phyloP scores from a whole-genome alignment of 2,329 filamentous ascomycete species.

The Beauveria brongniartii region DNA sequence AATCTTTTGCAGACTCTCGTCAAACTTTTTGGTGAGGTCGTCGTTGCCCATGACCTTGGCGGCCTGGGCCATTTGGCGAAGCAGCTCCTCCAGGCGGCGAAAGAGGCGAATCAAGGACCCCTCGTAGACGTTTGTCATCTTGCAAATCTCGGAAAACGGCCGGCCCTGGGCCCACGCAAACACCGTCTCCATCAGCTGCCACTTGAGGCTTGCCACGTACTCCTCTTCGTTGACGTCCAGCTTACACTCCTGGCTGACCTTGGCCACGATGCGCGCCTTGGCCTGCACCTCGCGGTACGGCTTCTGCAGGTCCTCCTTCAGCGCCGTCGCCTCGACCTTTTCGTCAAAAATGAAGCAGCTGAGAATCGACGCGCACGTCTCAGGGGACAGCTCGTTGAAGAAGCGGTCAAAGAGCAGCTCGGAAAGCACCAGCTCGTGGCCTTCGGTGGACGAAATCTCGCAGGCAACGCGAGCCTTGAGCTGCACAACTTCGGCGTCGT shows the following conservation, averaged over 20 bases:
- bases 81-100: conserved; percentile 84
- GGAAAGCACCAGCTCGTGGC: conserved; percentile 86
- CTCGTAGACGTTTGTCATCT: conserved; percentile 99
- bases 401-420: conserved; percentile 95
- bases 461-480: conserved; percentile 95
- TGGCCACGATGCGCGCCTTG: conserved; percentile 81
- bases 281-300: conserved; percentile 79
- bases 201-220: conserved; percentile 83
- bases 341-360: conserved; percentile 98
- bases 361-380: conserved; percentile 76
- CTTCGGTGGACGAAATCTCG: conserved; percentile 85
- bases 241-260: conserved; percentile 92
- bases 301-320: conserved; percentile 80
- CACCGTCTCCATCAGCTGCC: conserved; percentile 95
- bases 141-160: conserved; percentile 89
- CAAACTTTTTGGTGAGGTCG: conserved; percentile 87
- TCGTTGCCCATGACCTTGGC: conserved; percentile 98
- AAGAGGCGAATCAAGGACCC: conserved; percentile 94
- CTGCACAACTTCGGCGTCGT: conserved; percentile 90
- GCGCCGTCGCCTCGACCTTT: conserved; percentile 69
- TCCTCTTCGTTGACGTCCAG: conserved; percentile 90
- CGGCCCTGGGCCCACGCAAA: conserved; percentile 85
- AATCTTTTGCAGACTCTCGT: conserved; percentile 75
- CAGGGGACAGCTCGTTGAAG: conserved; percentile 90
- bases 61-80: conserved; percentile 92